These are phyloP conservation scores for Gastrolobium bilobum DNA, from an alignment of 306 rosid genomes.

Conservation along the genomic window DNA sequence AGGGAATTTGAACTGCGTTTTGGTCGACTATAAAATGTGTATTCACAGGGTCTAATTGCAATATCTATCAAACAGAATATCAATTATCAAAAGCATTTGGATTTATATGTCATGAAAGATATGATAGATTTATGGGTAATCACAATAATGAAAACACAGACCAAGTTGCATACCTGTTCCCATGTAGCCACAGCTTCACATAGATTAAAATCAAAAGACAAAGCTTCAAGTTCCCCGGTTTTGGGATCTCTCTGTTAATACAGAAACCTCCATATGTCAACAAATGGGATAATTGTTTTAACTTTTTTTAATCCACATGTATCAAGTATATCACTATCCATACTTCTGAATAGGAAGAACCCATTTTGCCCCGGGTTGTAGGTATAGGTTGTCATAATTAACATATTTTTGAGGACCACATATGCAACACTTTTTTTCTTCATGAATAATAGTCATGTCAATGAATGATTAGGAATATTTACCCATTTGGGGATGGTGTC, in stretches of 20 bases:
- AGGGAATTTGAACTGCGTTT: constrained; percentile 7
- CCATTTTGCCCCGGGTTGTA: background rate
- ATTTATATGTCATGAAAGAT: constrained; percentile 16
- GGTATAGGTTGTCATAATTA: constrained; percentile 30
- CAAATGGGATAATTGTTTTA: constrained; percentile 14
- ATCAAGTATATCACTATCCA: constrained; percentile 15
- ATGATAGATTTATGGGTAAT: constrained; percentile 17
- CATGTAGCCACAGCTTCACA: constrained; percentile 97
- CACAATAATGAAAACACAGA: constrained; percentile 23
- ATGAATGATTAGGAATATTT: constrained; percentile 42
- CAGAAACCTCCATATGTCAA: constrained; percentile 48
- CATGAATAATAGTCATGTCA: constrained; percentile 20
- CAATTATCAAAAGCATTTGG: constrained; percentile 34
- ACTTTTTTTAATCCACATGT: constrained; percentile 1
- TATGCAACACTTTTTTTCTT: constrained; percentile 14
- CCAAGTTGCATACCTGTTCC: constrained; percentile 79
- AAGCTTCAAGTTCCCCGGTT: constrained; percentile 90
- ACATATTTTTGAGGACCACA: constrained; percentile 31
- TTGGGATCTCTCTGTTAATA: constrained; percentile 85
- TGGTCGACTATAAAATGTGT: background rate
- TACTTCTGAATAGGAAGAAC: constrained; percentile 27
- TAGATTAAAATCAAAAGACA: constrained; percentile 84
- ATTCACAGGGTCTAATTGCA: constrained; percentile 35
- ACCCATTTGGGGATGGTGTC: constrained; percentile 98
- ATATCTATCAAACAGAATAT: constrained; percentile 26